phyloP scores from a whole-genome alignment of 805 yeast species.

The Candida incommunis region DNA sequence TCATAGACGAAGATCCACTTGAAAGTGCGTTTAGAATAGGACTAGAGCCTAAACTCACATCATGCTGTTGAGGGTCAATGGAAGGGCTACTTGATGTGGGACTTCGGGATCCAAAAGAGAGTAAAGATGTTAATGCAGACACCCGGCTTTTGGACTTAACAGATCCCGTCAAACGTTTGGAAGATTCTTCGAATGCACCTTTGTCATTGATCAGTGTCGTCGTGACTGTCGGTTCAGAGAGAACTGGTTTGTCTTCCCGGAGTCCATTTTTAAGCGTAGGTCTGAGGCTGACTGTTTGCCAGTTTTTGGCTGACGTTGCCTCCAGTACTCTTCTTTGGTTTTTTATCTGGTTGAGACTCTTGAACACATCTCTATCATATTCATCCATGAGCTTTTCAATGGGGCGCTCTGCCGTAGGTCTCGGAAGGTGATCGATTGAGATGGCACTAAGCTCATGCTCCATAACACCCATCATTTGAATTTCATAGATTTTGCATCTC shows the following conservation, averaged over 20 bases:
- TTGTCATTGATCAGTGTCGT: not conserved
- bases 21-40: not conserved
- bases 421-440: slow-evolving; percentile 44
- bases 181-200: not conserved
- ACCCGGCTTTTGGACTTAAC: slow-evolving; percentile 9
- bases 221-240: not conserved
- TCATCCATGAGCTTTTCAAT: slow-evolving; percentile 48
- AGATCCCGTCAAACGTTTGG: not conserved
- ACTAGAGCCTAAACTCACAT: not conserved
- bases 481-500: slow-evolving; percentile 80
- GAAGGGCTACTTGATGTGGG: not conserved
- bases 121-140: slow-evolving; percentile 26
- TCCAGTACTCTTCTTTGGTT: slow-evolving; percentile 12
- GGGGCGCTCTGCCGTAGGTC: slow-evolving; percentile 19
- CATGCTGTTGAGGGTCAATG: not conserved
- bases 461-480: slow-evolving; percentile 97
- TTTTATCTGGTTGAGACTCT: slow-evolving; percentile 9
- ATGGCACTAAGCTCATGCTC: slow-evolving; percentile 72
- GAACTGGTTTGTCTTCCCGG: not conserved
- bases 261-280: not conserved
- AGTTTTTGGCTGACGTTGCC: slow-evolving; percentile 5
- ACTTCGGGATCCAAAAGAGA: slow-evolving; percentile 15
- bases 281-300: not conserved
- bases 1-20: not conserved
- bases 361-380: slow-evolving; percentile 50